These are phyloP conservation scores for Pythium plurisporium DNA, from an alignment of 352 stramenopile genomes.

Conservation along the genomic window DNA sequence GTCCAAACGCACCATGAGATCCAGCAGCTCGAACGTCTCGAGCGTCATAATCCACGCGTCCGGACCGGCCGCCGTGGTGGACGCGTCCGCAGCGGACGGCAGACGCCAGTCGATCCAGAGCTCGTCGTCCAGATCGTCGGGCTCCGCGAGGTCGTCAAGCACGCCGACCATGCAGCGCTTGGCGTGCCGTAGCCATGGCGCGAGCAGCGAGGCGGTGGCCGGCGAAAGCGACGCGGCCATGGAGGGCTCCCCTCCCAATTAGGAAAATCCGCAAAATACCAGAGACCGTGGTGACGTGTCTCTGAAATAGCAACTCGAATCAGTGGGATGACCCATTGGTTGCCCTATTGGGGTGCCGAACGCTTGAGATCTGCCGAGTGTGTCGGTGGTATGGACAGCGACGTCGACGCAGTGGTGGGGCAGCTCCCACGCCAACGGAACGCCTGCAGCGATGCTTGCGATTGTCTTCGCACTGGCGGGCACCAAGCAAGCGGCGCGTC, in stretches of 20 bases:
- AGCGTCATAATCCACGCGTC: background rate
- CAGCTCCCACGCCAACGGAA: background rate
- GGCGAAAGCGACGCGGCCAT: too few relatives aligned
- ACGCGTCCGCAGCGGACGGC: too few relatives aligned
- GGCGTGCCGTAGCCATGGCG: background rate
- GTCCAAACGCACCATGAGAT: background rate
- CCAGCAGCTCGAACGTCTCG: constrained; percentile 5
- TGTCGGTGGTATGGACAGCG: too few relatives aligned
- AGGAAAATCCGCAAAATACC: too few relatives aligned
- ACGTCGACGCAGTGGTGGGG: background rate
- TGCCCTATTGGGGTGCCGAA: too few relatives aligned
- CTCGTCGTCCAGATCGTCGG: background rate
- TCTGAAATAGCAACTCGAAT: too few relatives aligned
- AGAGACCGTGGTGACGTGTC: too few relatives aligned
- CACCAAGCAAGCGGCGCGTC: background rate
- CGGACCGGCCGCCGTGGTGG: too few relatives aligned
- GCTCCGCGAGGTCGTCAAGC: background rate
- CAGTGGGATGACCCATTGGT: too few relatives aligned
- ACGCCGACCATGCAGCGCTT: background rate
- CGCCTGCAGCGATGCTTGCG: background rate
- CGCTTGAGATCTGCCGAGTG: too few relatives aligned
- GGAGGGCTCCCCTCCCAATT: too few relatives aligned
- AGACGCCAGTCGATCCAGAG: constrained; percentile 3
- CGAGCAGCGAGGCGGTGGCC: too few relatives aligned
- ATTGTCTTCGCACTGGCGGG: constrained; percentile 5